Conservation (phyloP, 2,329 filamentous ascomycete species). For the Calonectria pteridis region DNA sequence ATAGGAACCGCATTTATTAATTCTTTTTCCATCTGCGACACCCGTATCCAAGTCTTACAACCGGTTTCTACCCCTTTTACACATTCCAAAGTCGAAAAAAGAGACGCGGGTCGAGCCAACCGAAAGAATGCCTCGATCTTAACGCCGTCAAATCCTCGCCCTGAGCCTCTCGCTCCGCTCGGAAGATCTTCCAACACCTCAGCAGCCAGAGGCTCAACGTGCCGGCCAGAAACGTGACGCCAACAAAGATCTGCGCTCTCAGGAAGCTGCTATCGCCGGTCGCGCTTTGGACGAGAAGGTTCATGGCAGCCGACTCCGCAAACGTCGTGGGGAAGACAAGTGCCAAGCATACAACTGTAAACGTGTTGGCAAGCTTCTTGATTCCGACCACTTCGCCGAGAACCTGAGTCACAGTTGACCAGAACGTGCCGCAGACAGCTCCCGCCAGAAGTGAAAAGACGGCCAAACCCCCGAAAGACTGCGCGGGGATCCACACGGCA, state of each 20-base stretch:
- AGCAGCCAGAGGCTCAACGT: conserved; percentile 66
- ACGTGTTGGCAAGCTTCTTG: conserved; percentile 65
- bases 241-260: conserved; percentile 70
- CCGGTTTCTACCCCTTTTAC: neutral
- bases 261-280: conserved; percentile 57
- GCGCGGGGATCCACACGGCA: conserved; percentile 19
- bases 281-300: conserved; percentile 59
- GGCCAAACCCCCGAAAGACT: neutral
- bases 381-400: conserved; percentile 72
- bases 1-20: neutral
- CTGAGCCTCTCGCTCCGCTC: neutral
- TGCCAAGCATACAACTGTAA: conserved; percentile 71
- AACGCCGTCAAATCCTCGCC: neutral
- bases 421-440: conserved; percentile 20
- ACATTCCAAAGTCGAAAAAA: conserved; percentile 31
- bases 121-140: conserved; percentile 11
- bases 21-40: neutral
- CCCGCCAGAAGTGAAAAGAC: conserved; percentile 19
- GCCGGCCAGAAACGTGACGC: conserved; percentile 71
- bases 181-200: conserved; percentile 69
- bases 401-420: conserved; percentile 65
- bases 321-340: conserved; percentile 68
- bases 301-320: conserved; percentile 63
- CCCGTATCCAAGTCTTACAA: neutral
- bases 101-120: conserved; percentile 30